Percentiles rank a stretch among this genome's conserved stretches.
Conservation (phyloP, 768 basidiomycete species). For the Boletus speciosus region DNA sequence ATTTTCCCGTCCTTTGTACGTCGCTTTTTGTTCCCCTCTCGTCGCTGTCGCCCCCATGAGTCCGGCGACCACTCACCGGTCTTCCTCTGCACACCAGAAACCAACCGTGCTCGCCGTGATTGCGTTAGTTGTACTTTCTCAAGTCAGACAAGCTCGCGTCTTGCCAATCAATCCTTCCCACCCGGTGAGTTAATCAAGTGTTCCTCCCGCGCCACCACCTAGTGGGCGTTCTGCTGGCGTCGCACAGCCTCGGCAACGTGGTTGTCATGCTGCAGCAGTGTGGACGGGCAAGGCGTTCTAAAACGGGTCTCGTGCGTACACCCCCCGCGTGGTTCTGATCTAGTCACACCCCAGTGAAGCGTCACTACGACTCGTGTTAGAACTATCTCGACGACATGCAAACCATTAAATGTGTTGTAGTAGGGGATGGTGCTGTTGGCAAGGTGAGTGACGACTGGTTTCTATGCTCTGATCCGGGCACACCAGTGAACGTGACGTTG, state of each 20-base stretch:
- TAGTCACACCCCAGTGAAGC: conserved; percentile 6
- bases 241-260: conserved; percentile 26
- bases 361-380: conserved; percentile 14
- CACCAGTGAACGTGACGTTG: conserved; percentile 2
- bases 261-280: conserved; percentile 32
- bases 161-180: conserved; percentile 11
- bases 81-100: conserved; percentile 20
- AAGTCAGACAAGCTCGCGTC: conserved; percentile 22
- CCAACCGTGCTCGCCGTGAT: conserved; percentile 28
- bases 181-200: conserved; percentile 20
- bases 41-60: neutral
- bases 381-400: conserved; percentile 57
- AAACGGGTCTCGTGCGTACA: conserved; percentile 27
- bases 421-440: conserved; percentile 97
- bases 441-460: conserved; percentile 60
- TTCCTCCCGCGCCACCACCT: conserved; percentile 1
- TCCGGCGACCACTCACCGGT: conserved; percentile 18
- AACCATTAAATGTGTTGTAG: conserved; percentile 97
- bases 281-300: conserved; percentile 13
- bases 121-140: conserved; percentile 20
- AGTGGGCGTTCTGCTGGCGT: conserved; percentile 8
- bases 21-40: conserved; percentile 1
- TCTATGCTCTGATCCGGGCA: neutral
- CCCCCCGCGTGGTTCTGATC: conserved; percentile 19
- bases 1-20: conserved; percentile 18